These are phyloP conservation scores for Phyllosticta citribraziliensis DNA, from an alignment of 2,329 filamentous ascomycete genomes.

Conservation along the genomic window DNA sequence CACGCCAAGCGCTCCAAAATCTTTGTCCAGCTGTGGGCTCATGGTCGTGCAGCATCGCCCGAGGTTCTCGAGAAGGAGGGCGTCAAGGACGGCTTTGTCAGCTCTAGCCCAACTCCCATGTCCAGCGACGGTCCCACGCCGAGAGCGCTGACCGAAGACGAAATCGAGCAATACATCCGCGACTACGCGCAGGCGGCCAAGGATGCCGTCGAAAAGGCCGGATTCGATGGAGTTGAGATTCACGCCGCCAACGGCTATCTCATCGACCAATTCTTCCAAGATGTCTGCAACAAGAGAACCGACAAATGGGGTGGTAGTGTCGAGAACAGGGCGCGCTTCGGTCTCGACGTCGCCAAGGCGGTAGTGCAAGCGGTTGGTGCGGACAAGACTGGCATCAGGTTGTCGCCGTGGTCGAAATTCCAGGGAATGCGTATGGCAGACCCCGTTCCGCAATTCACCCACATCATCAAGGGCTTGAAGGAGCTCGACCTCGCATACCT, in stretches of 20 bases:
- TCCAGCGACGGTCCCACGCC: constrained; percentile 24
- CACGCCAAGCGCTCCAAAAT: constrained; percentile 54
- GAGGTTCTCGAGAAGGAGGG: constrained; percentile 25
- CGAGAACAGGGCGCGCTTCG: constrained; percentile 44
- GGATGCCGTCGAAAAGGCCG: constrained; percentile 37
- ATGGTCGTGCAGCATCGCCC: constrained; percentile 45
- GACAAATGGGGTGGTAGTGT: constrained; percentile 40
- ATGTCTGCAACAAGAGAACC: constrained; percentile 44
- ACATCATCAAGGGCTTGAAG: constrained; percentile 45
- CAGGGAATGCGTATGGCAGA: constrained; percentile 56
- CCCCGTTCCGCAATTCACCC: constrained; percentile 52
- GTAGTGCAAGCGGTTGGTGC: constrained; percentile 42
- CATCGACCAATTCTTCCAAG: constrained; percentile 55
- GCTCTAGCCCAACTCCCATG: constrained; percentile 24
- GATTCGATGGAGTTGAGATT: constrained; percentile 53
- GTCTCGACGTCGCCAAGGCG: constrained; percentile 43
- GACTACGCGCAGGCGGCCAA: constrained; percentile 35
- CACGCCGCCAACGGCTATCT: constrained; percentile 57
- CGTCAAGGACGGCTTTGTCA: constrained; percentile 15
- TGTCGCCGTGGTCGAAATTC: constrained; percentile 52
- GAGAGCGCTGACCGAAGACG: constrained; percentile 27
- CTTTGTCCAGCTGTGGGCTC: constrained; percentile 52
- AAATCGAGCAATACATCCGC: constrained; percentile 28
- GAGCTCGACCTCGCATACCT: constrained; percentile 49
- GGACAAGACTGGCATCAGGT: constrained; percentile 45